Evolutionary conservation across 352 stramenopile genomes (phyloP).

Genomic region (Phytophthora syringae): DNA sequence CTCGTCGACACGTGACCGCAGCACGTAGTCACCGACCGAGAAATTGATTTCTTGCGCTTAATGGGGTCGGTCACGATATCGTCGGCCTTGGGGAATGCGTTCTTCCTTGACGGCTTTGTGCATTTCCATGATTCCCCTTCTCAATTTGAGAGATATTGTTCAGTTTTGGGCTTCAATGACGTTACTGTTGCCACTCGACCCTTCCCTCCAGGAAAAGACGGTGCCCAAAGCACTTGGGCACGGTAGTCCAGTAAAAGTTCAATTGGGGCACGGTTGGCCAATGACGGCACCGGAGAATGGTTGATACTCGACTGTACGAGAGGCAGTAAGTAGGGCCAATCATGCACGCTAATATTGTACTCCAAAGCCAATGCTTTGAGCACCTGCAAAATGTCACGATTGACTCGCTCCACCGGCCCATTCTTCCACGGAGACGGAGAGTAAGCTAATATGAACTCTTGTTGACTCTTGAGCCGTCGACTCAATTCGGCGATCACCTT

Average conservation of each 20-base stretch:
- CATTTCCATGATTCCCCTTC: too few relatives aligned
- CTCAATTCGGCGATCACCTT: conserved; percentile 8
- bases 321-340: not conserved
- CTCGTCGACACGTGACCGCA: conserved; percentile 21
- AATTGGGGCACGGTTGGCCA: not conserved
- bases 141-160: too few relatives aligned
- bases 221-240: not conserved
- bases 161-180: not conserved
- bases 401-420: not conserved
- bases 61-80: not conserved
- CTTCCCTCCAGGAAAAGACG: not conserved
- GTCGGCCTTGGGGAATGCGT: not conserved
- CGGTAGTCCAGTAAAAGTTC: not conserved
- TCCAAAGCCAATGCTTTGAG: conserved; percentile 1
- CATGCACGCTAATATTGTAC: not conserved
- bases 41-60: conserved; percentile 18
- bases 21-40: conserved; percentile 33
- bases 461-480: not conserved
- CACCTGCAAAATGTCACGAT: not conserved
- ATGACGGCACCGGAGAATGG: not conserved
- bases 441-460: conserved; percentile 1
- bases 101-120: not conserved
- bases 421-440: conserved; percentile 3
- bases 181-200: not conserved
- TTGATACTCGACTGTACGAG: conserved; percentile 1